phyloP scores from a whole-genome alignment of 2,329 filamentous ascomycete genomes.

The Aspergillus tanneri region DNA sequence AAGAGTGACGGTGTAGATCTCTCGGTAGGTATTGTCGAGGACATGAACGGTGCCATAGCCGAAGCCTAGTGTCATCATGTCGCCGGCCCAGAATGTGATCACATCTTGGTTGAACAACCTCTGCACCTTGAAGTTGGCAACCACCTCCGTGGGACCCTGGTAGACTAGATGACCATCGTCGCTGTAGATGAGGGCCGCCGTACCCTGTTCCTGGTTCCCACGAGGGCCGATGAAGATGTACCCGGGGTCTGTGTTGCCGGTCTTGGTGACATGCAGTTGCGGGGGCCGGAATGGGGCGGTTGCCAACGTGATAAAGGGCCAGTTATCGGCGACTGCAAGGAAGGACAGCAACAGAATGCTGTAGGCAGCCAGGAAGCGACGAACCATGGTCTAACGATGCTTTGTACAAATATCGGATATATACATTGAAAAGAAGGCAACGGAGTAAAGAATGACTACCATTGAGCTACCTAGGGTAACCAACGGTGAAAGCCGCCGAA shows the following conservation, averaged over 20 bases:
- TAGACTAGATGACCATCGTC: slow-evolving; percentile 38
- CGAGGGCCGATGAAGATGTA: slow-evolving; percentile 37
- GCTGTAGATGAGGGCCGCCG: slow-evolving; percentile 38
- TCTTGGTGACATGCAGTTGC: slow-evolving; percentile 31
- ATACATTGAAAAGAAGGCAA: not conserved
- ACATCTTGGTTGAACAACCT: slow-evolving; percentile 34
- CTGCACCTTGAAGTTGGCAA: slow-evolving; percentile 37
- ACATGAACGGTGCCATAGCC: slow-evolving; percentile 34
- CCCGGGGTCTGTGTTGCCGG: slow-evolving; percentile 32
- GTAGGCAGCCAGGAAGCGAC: slow-evolving; percentile 13
- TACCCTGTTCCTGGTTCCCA: slow-evolving; percentile 26
- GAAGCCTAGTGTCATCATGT: slow-evolving; percentile 28
- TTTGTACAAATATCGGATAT: not conserved
- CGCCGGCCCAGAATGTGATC: slow-evolving; percentile 39
- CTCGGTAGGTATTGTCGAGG: slow-evolving; percentile 35
- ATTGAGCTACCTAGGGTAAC: not conserved
- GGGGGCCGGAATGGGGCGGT: slow-evolving; percentile 27
- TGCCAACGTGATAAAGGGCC: slow-evolving; percentile 17
- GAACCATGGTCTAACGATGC: slow-evolving; percentile 8
- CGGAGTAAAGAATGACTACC: not conserved
- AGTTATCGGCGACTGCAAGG: slow-evolving; percentile 19
- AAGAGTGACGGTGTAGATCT: slow-evolving; percentile 34
- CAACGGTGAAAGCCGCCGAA: not conserved
- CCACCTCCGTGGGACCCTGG: slow-evolving; percentile 33
- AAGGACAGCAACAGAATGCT: slow-evolving; percentile 19